Evolutionary conservation across 2,329 filamentous ascomycete species (phyloP).

Genomic region (Tolypocladium sp.): DNA sequence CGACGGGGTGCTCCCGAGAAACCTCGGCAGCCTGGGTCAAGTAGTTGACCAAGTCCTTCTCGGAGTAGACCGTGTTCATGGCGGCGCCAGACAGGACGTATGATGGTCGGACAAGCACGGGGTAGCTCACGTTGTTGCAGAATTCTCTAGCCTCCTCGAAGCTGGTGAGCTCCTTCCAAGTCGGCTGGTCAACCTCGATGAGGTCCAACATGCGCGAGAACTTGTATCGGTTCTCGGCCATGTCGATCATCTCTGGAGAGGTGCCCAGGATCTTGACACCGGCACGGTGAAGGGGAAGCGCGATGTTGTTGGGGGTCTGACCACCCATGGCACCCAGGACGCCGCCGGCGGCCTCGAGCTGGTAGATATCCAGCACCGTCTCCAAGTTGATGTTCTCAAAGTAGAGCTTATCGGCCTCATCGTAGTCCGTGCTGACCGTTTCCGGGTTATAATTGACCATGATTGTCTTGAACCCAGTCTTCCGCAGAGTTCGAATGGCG

Average conservation of each 20-base stretch:
- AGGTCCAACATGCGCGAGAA: conserved; percentile 96
- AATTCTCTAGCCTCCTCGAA: conserved; percentile 84
- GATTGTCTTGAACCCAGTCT: conserved; percentile 81
- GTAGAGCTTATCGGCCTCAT: conserved; percentile 89
- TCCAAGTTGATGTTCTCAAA: conserved; percentile 94
- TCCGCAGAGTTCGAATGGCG: conserved; percentile 81
- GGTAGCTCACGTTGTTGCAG: conserved; percentile 82
- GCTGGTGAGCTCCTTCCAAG: conserved; percentile 96
- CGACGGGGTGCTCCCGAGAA: conserved; percentile 89
- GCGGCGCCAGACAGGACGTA: conserved; percentile 95
- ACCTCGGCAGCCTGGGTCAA: conserved; percentile 87
- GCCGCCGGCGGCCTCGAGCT: conserved; percentile 72
- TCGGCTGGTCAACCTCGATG: conserved; percentile 90
- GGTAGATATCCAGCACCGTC: conserved; percentile 86
- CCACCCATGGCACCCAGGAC: conserved; percentile 95
- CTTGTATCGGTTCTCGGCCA: conserved; percentile 95
- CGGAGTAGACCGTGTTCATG: conserved; percentile 98
- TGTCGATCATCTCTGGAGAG: conserved; percentile 98
- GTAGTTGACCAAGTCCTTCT: conserved; percentile 83
- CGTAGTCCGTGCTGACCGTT: conserved; percentile 83
- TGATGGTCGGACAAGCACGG: conserved; percentile 88
- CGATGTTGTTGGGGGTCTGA: conserved; percentile 96
- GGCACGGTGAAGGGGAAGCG: conserved; percentile 75
- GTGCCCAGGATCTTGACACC: conserved; percentile 92
- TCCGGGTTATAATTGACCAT: conserved; percentile 96